These are phyloP conservation scores for Davidsoniella virescens DNA, from an alignment of 2,329 filamentous ascomycete genomes.

Conservation along the genomic window DNA sequence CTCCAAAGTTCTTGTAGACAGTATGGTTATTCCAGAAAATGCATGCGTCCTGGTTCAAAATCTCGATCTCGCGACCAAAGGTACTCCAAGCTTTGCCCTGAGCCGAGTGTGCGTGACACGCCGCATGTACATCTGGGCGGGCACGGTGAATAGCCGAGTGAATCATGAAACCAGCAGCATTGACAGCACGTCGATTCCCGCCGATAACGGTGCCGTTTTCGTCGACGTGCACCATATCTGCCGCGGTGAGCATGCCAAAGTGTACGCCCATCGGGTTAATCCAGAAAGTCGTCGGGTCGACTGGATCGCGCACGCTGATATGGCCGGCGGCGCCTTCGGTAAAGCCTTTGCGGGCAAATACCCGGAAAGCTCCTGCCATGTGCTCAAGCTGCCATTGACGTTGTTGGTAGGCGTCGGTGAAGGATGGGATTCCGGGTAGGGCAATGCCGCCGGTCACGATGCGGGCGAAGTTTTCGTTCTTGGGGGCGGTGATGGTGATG, in stretches of 20 bases:
- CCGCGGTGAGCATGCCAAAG: conserved; percentile 43
- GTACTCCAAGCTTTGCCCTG: conserved; percentile 45
- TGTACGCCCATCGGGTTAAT: conserved; percentile 48
- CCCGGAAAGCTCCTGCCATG: conserved; percentile 30
- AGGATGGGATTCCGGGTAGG: conserved; percentile 7
- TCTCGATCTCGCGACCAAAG: conserved; percentile 41
- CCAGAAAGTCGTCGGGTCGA: conserved; percentile 44
- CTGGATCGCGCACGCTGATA: conserved; percentile 46
- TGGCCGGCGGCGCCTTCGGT: conserved; percentile 49
- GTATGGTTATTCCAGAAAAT: conserved; percentile 41
- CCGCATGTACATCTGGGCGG: conserved; percentile 41
- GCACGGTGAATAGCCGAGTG: conserved; percentile 45
- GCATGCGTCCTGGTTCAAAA: conserved; percentile 43
- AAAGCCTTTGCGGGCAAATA: conserved; percentile 30
- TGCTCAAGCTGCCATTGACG: conserved; percentile 24
- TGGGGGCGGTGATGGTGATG: background rate
- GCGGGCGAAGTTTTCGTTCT: conserved; percentile 9
- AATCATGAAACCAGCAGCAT: conserved; percentile 46
- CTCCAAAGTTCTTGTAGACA: conserved; percentile 44
- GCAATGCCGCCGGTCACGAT: conserved; percentile 8
- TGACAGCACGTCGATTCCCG: conserved; percentile 39
- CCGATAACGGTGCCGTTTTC: conserved; percentile 41
- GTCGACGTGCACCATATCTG: conserved; percentile 46
- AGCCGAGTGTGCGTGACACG: conserved; percentile 43
- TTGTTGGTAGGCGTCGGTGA: conserved; percentile 16